Percentiles rank a stretch among this genome's conserved stretches.
These are phyloP conservation scores for Triticum dicoccoides DNA, from an alignment of 176 grass and related monocot genomes.

Conservation along the genomic window DNA sequence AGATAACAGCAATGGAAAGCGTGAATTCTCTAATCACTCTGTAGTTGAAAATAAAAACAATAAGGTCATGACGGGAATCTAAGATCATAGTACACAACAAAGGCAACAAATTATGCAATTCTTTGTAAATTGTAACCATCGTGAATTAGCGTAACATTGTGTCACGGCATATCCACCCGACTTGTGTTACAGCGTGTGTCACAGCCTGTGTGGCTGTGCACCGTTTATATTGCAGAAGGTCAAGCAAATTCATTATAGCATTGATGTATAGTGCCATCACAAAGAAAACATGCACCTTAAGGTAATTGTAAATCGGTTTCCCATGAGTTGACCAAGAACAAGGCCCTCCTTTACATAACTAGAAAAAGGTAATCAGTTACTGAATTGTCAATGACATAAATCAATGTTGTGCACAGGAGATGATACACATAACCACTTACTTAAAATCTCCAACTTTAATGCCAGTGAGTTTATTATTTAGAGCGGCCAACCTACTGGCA, in stretches of 20 bases:
- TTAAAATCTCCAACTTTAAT: slow-evolving; percentile 91
- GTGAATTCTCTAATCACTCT: slow-evolving; percentile 4
- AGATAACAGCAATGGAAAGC: slow-evolving; percentile 30
- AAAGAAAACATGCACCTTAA: slow-evolving; percentile 58
- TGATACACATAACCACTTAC: slow-evolving; percentile 48
- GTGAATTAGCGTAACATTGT: slow-evolving; percentile 11
- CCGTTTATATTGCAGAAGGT: slow-evolving; percentile 1
- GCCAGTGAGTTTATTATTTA: slow-evolving; percentile 76
- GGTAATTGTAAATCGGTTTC: slow-evolving; percentile 85
- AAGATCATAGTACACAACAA: background rate
- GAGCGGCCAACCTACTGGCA: slow-evolving; percentile 68
- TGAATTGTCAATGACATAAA: background rate
- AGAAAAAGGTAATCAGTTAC: slow-evolving; percentile 18
- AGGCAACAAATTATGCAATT: too few relatives aligned
- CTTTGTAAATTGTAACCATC: background rate
- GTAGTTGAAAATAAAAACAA: slow-evolving; percentile 17
- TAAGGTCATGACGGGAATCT: background rate
- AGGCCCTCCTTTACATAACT: slow-evolving; percentile 86
- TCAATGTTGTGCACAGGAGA: background rate
- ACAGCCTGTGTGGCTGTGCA: background rate
- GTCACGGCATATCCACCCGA: background rate
- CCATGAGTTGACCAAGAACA: slow-evolving; percentile 77
- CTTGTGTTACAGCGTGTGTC: background rate
- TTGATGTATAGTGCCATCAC: background rate
- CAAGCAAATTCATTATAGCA: background rate